Percentiles rank a stretch among this genome's conserved stretches.
These are phyloP conservation scores for Glycine latifolia DNA, from an alignment of 306 rosid species.

Conservation along the genomic window DNA sequence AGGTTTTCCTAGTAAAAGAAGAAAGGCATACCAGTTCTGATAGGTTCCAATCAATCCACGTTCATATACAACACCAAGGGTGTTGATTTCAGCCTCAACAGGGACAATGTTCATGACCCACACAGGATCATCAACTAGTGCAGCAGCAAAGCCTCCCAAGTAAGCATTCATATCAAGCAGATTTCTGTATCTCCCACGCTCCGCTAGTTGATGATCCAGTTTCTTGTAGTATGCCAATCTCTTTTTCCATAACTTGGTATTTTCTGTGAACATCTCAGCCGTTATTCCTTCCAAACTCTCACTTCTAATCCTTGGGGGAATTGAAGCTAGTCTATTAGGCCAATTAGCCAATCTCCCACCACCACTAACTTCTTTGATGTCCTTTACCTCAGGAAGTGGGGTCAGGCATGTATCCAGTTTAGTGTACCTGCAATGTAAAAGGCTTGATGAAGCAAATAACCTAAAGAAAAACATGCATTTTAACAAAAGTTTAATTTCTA, in stretches of 20 bases:
- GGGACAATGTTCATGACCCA: constrained; percentile 98
- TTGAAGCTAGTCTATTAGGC: constrained; percentile 78
- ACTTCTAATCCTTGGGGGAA: constrained; percentile 85
- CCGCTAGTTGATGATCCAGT: constrained; percentile 70
- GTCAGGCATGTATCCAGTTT: constrained; percentile 84
- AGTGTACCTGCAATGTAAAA: constrained; percentile 70
- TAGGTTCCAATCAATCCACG: constrained; percentile 94
- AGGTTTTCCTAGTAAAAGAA: constrained; percentile 6
- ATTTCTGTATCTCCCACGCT: constrained; percentile 77
- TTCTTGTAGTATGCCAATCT: constrained; percentile 76
- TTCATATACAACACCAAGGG: constrained; percentile 87
- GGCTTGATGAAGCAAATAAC: too few relatives aligned
- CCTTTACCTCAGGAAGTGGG: constrained; percentile 75
- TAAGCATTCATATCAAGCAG: constrained; percentile 88
- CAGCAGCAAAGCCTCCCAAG: constrained; percentile 95
- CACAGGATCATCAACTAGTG: constrained; percentile 71
- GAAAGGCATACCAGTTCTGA: constrained; percentile 75
- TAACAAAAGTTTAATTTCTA: not conserved
- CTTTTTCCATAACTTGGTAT: constrained; percentile 73
- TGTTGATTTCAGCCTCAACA: constrained; percentile 74
- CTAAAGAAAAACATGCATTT: not conserved
- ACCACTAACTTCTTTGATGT: constrained; percentile 66
- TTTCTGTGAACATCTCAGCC: constrained; percentile 61
- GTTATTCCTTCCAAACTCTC: constrained; percentile 73
- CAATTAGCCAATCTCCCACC: constrained; percentile 82